These are phyloP conservation scores for Huntiella moniliformis DNA, from an alignment of 2,329 filamentous ascomycete species.

Conservation along the genomic window DNA sequence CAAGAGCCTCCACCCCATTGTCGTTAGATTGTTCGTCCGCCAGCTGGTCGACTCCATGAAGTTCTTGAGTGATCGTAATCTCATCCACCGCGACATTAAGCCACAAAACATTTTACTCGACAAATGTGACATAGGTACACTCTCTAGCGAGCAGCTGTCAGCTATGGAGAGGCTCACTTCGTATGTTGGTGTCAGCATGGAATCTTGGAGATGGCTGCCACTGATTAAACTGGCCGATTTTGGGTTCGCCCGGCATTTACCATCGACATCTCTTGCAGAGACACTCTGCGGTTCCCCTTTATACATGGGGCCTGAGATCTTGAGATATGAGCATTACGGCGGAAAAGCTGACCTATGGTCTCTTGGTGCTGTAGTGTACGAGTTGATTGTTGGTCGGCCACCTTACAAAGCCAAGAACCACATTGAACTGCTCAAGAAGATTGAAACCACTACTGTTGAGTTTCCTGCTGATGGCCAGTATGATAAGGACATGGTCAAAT, in stretches of 20 bases:
- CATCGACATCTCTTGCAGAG: constrained; percentile 79
- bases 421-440: constrained; percentile 79
- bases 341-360: constrained; percentile 96
- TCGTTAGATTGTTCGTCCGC: constrained; percentile 88
- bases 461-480: constrained; percentile 7
- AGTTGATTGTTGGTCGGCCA: constrained; percentile 81
- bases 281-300: constrained; percentile 91
- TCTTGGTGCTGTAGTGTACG: constrained; percentile 82
- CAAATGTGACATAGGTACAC: constrained; percentile 31
- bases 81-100: constrained; percentile 93
- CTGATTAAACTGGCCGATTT: constrained; percentile 98
- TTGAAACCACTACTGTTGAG: constrained; percentile 53
- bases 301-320: constrained; percentile 97
- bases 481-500: constrained; percentile 52
- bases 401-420: constrained; percentile 89
- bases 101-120: constrained; percentile 77
- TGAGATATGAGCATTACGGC: constrained; percentile 93
- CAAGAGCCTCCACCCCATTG: constrained; percentile 88
- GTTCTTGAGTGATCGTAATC: constrained; percentile 67
- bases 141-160: constrained; percentile 51
- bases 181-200: constrained; percentile 48
- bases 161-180: constrained; percentile 19
- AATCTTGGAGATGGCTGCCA: constrained; percentile 32
- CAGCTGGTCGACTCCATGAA: constrained; percentile 82
- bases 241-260: constrained; percentile 86